Conservation (phyloP, 2,329 filamentous ascomycete species). For the Penicillium digitatum region DNA sequence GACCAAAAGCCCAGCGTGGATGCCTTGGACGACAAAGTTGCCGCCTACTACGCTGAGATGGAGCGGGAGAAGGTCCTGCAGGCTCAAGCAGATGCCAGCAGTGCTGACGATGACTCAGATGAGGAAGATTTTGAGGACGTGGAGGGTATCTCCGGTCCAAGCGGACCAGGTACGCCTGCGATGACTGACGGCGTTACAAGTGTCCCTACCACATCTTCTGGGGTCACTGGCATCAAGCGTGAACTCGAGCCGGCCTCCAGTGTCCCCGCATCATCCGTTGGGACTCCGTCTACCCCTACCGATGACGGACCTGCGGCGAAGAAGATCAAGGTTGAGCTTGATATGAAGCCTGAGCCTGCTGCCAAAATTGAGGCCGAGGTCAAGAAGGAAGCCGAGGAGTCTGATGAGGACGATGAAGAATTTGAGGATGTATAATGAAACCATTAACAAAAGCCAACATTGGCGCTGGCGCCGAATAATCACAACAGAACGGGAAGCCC, state of each 20-base stretch:
- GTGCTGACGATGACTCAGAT: conserved; percentile 41
- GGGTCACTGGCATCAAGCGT: conserved; percentile 34
- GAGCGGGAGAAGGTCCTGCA: conserved; percentile 42
- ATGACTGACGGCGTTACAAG: conserved; percentile 28
- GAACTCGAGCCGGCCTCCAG: conserved; percentile 40
- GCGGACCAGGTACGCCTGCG: conserved; percentile 36
- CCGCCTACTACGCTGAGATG: conserved; percentile 47
- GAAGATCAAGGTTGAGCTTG: conserved; percentile 35
- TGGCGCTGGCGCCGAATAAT: conserved; percentile 10
- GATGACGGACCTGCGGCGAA: conserved; percentile 43
- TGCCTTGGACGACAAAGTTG: conserved; percentile 45
- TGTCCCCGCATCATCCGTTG: conserved; percentile 37
- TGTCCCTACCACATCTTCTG: conserved; percentile 21
- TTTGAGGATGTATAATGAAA: conserved; percentile 10
- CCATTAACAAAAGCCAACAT: neutral
- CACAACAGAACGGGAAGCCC: neutral
- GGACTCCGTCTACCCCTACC: conserved; percentile 36
- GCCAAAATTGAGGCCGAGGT: conserved; percentile 12
- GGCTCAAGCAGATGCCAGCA: conserved; percentile 41
- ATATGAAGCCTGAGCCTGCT: conserved; percentile 9
- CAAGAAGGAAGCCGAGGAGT: conserved; percentile 9
- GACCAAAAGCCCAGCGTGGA: conserved; percentile 43
- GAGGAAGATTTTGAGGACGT: conserved; percentile 47
- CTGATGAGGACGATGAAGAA: conserved; percentile 7
- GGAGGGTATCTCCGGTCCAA: conserved; percentile 35